phyloP scores from a whole-genome alignment of 106 monocot genomes.

The Dioscorea zingiberensis region DNA sequence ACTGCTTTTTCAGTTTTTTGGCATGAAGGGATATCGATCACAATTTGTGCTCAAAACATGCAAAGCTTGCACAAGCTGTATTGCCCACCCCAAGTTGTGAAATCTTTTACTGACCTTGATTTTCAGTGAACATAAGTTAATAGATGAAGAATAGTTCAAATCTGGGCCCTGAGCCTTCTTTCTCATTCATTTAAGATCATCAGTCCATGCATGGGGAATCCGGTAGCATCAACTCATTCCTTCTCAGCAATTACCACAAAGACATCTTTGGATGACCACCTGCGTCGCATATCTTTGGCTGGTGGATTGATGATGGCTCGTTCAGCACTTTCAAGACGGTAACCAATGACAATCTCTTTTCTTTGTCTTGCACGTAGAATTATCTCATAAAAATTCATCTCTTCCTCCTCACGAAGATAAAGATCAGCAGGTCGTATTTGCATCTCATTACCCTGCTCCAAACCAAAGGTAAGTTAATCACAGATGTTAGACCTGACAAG shows the following conservation, averaged over 20 bases:
- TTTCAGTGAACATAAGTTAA: no score
- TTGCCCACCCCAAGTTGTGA: no score
- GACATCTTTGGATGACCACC: slow-evolving; percentile 54
- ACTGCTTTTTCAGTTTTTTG: no score
- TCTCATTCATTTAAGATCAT: no score
- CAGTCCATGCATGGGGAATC: no score
- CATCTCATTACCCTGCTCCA: slow-evolving; percentile 58
- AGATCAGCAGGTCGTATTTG: slow-evolving; percentile 54
- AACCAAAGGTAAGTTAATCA: slow-evolving; percentile 1
- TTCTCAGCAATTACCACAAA: slow-evolving; percentile 66
- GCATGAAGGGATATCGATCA: no score
- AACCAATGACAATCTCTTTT: slow-evolving; percentile 64
- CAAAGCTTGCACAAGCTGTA: no score
- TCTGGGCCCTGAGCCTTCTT: no score
- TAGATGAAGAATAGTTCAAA: no score
- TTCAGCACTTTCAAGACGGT: slow-evolving; percentile 40
- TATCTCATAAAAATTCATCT: slow-evolving; percentile 56
- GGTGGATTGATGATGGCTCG: slow-evolving; percentile 62
- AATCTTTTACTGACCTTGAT: no score
- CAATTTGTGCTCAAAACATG: no score
- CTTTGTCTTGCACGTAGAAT: slow-evolving; percentile 51
- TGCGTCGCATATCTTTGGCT: slow-evolving; percentile 22
- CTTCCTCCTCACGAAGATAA: slow-evolving; percentile 54
- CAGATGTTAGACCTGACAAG: neutral
- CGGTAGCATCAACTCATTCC: slow-evolving; percentile 23